Evolutionary conservation across 2,329 filamentous ascomycete genomes (phyloP), one percentile per base, ranked within the genome.

Genomic region (Cytospora piceae): DNA sequence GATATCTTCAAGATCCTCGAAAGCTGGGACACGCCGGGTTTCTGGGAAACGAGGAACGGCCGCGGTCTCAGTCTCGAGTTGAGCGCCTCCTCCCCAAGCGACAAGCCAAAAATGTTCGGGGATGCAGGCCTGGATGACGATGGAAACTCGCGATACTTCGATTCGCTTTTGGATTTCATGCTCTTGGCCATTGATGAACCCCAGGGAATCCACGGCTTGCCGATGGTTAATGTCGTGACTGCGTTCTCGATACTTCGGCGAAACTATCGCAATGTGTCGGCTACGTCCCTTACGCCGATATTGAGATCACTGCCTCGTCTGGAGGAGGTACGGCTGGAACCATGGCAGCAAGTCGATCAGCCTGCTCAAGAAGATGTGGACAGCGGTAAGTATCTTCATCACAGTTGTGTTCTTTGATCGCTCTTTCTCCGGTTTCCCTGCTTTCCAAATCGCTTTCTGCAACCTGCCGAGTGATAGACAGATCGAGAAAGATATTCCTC

Each of bases 91-190:
- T 72, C 71, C 9, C 71, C 71, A 7, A 71, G 61, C 3, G 71
- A 72, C 11, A 71, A 68, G 37, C 66, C 65, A 60, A 59, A 69
- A 46, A 37, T 68, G 9, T 69, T 68, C 15, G 70, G 71, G 3
- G 69, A 69, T 53, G 61, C 68, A n/a, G 70, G 71, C 22, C 52
- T 72, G 20, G 69, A 71, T 20, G 32, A 60, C n/a, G 70, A 72
- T 7, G 70, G 71, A n/a, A 68, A 71, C 52, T 72, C 70, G 54
- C 67, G 71, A 29, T 72, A 69, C 51, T 72, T 72, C 29, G 70
- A 72, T 12, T 71, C 71, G 14, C 65, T 71, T 27, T 64, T 72
- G 17, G 70, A 71, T 29, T 72, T 72, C 29, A 53, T 65, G 52
- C 61, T 69, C 29, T 27, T 62, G 42, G 63, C 58, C 6, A 29